These are phyloP conservation scores for Yueomyces sp. DNA, from an alignment of 805 yeast species.

Conservation along the genomic window DNA sequence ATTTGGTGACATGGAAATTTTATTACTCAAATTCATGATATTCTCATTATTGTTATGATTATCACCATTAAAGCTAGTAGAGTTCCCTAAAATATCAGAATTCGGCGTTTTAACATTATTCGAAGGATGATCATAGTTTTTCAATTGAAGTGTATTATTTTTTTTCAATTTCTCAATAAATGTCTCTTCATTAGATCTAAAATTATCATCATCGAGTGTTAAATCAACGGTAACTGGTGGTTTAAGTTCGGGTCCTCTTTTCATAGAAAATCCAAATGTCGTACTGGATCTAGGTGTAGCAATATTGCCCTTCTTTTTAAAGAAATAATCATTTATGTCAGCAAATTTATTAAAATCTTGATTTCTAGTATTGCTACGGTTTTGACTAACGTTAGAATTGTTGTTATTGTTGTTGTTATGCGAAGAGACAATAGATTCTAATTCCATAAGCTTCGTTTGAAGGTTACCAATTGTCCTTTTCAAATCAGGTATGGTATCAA, in stretches of 20 bases:
- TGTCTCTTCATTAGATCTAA: conserved; percentile 4
- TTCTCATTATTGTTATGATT: neutral
- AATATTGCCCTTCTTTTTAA: too few species aligned
- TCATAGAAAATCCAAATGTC: too few species aligned
- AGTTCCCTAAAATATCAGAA: neutral
- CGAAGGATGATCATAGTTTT: neutral
- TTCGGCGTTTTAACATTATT: neutral
- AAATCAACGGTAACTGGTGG: conserved; percentile 18
- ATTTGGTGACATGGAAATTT: neutral
- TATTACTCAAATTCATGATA: neutral
- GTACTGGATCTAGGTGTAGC: too few species aligned
- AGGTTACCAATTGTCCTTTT: conserved; percentile 5
- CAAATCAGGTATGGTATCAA: conserved; percentile 13
- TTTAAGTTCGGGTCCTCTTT: neutral
- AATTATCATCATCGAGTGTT: conserved; percentile 11
- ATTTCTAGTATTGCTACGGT: too few species aligned
- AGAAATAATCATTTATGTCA: too few species aligned
- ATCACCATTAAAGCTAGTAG: neutral
- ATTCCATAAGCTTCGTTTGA: conserved; percentile 2
- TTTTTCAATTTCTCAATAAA: conserved; percentile 13
- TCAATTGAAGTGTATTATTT: neutral
- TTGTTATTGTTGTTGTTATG: too few species aligned
- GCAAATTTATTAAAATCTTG: too few species aligned
- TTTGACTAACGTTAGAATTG: too few species aligned
- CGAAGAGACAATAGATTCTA: too few species aligned